Evolutionary conservation across 768 basidiomycete species (phyloP), one percentile per base, ranked within the genome.

Genomic region (Mycena rebaudengoi): DNA sequence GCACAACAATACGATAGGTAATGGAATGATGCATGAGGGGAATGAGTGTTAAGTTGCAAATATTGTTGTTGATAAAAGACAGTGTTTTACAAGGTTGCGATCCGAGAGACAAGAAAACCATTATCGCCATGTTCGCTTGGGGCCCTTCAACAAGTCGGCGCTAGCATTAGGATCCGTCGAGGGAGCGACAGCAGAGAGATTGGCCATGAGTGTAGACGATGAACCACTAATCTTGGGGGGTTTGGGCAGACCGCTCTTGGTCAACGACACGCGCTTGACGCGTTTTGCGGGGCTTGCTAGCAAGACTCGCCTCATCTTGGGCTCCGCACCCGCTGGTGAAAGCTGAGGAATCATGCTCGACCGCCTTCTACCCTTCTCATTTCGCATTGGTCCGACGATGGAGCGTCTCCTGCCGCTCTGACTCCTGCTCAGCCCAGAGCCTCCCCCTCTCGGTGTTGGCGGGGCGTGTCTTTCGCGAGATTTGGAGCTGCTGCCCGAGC

Each of bases 311-410:
- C 86, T 71, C 69, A 79, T 67, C 26, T 78, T 79, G 18, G 57
- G 77, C 62, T 85, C 84, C 32, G 74, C 78, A 25, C 71, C 73
- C 41, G 73, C 77, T n/a, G 83, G 80, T 16, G 86, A 84, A 49
- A 87, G 82, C 65, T 87, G 86, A n/a, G 90, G 90, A 64, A 95
- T 91, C 81, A 93, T 76, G 71, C 94, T 95, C 37, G 93, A 94
- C 60, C 93, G 84, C 61, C 94, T 81, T 62, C 92, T 81, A 14
- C 78, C 77, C 74, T 91, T 92, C 74, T 95, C 94, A 62, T 79
- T 83, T 33, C 94, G 87, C 73, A 88, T 70, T n/a, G 90, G 85
- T 5, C 93, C 94, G 59, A 93, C 85, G 68, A 89, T 90, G 23
- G 94, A 95, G 37, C 90, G 84, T 62, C 91, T 81, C 43, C 89